A percentile compares a stretch with the other conserved stretches of the same genome.
Conservation (phyloP, 352 stramenopile species). For the Salisapilia sapeloensis region DNA sequence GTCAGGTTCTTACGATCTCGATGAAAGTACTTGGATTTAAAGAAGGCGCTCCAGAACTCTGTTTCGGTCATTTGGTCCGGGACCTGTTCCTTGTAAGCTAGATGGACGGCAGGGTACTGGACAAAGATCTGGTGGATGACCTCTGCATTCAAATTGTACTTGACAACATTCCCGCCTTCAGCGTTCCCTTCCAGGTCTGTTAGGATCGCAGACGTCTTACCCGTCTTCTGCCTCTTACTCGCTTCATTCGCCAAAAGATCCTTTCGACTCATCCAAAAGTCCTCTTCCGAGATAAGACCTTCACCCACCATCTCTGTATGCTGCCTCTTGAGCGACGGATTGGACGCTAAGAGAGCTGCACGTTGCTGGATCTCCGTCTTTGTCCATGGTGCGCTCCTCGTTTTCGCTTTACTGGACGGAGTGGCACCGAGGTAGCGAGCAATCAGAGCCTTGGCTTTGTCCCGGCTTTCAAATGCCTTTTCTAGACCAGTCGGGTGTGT, state of each 20-base stretch:
- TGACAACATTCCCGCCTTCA: constrained; percentile 54
- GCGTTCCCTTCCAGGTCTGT: constrained; percentile 65
- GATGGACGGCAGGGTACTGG: constrained; percentile 74
- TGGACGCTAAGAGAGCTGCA: constrained; percentile 48
- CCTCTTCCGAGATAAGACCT: constrained; percentile 68
- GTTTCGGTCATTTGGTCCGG: constrained; percentile 81
- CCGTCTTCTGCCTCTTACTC: constrained; percentile 73
- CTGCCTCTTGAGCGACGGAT: constrained; percentile 64
- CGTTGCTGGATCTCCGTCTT: constrained; percentile 78
- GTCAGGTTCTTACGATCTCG: constrained; percentile 60
- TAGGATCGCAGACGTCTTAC: constrained; percentile 70
- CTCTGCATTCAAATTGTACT: constrained; percentile 81
- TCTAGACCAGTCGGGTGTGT: constrained; percentile 23
- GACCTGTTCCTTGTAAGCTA: constrained; percentile 71
- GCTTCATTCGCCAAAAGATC: constrained; percentile 72
- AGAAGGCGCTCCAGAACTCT: constrained; percentile 78
- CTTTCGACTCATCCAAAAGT: constrained; percentile 72
- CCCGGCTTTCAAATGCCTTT: constrained; percentile 47
- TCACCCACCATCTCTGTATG: constrained; percentile 81
- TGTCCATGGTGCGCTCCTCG: constrained; percentile 56
- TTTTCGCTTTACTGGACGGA: constrained; percentile 19
- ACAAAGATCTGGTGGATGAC: constrained; percentile 85
- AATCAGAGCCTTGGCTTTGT: constrained; percentile 54
- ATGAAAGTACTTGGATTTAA: constrained; percentile 84
- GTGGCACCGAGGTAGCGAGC: constrained; percentile 21